These are phyloP conservation scores for Amphibolis antarctica DNA, from an alignment of 106 monocot species.

Conservation along the genomic window DNA sequence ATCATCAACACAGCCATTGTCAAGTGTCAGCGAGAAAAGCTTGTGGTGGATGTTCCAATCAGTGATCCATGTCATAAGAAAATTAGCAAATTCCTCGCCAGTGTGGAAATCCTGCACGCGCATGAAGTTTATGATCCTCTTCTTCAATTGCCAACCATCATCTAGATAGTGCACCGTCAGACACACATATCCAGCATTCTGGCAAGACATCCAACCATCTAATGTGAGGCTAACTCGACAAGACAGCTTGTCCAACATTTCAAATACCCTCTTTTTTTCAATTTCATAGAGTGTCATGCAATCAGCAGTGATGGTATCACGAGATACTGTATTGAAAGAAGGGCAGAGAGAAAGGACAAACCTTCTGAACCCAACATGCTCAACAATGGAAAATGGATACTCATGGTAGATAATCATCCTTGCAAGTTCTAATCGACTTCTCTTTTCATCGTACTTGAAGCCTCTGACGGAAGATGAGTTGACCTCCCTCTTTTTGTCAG, in stretches of 20 bases:
- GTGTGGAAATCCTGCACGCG: background rate
- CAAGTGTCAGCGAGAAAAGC: slow-evolving; percentile 13
- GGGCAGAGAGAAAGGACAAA: slow-evolving; percentile 15
- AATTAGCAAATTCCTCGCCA: slow-evolving; percentile 7
- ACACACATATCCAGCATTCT: slow-evolving; percentile 1
- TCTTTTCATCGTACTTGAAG: slow-evolving; percentile 16
- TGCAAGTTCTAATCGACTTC: slow-evolving; percentile 15
- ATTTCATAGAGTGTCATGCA: slow-evolving; percentile 12
- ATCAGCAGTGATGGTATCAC: slow-evolving; percentile 5
- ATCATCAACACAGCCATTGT: slow-evolving; percentile 4
- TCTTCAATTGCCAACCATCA: slow-evolving; percentile 19
- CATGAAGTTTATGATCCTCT: slow-evolving; percentile 18
- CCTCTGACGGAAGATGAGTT: background rate
- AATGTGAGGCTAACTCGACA: slow-evolving; percentile 14
- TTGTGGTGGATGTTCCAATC: slow-evolving; percentile 16
- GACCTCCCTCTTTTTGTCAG: slow-evolving; percentile 1
- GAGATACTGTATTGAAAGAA: slow-evolving; percentile 13
- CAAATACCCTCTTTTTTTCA: slow-evolving; percentile 19
- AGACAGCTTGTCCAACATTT: slow-evolving; percentile 4
- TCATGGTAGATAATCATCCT: slow-evolving; percentile 26
- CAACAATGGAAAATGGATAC: slow-evolving; percentile 20
- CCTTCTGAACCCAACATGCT: slow-evolving; percentile 21
- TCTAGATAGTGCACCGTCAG: slow-evolving; percentile 12
- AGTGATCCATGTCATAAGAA: slow-evolving; percentile 4
- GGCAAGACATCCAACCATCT: slow-evolving; percentile 7